Evolutionary conservation across 148 eudicot genomes (phyloP), one percentile per base, ranked within the genome.

Genomic region (Amaranthus palmeri): DNA sequence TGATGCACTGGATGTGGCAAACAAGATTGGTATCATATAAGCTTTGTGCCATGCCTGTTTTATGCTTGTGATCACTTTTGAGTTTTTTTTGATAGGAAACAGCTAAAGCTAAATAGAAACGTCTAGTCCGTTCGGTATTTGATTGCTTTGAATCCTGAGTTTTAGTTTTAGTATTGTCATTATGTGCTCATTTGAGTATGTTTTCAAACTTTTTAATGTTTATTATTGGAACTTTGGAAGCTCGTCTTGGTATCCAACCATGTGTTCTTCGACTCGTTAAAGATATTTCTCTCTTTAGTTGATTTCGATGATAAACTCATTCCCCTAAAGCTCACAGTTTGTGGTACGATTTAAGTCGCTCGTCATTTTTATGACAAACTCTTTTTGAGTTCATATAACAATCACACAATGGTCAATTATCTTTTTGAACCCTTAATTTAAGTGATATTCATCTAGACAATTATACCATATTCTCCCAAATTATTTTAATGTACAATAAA

Each of bases 11-110:
- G 92, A 88, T 63, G 92, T 88, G 60, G 92, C 92, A 10, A 88
- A 88, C 92, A 88, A 88, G 87, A 88, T 88, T 51, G 92, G 92
- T 18, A 86, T 88, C 54, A 86, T 88, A 68, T 88, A 86, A 74
- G 45, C 55, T 72, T 55, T 71, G 53, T 46, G 0, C 18, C 3
- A 4, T 43, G 12, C 61, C 54, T 73, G 55, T 36, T 56, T 76
- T 54, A 47, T 66, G 47, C 3, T 10, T 57, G 65, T 42, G 70
- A 25, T 36, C 55, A 48, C 44, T 12, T 73, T 42, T 52, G 50
- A 53, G 14, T 67, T 17, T 78, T 17, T 78, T 78, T 78, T 72
- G 73, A n/a, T 59, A 48, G 67, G 46, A 63, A 52, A 36, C 1
- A 45, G 40, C 4, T 46, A 11, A 46, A 65, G 12, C 9, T 42